Base-by-base conservation (phyloP, 306 rosid genomes). In the Cicer yamashitae region DNA sequence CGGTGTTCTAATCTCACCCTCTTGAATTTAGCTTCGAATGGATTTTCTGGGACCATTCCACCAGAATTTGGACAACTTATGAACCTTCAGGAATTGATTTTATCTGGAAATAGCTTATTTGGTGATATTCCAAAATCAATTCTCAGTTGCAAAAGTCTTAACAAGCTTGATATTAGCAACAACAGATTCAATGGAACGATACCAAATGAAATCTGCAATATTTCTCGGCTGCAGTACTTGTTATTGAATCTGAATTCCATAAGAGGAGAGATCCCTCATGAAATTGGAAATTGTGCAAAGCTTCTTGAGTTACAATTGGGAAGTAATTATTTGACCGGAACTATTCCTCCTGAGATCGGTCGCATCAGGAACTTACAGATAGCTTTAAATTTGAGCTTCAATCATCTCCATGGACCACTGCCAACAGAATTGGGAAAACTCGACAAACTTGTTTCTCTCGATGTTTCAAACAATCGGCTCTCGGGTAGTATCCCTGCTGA, bases 321-420 rank as follows among this genome's bases (percentile, higher is more conserved):
- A 8, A 88, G 93, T 75, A 96, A 96, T 83, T 87, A 88, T 71
- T 86, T 96, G 78, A 92, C 92, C 34, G 99, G 99, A 50, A 57
- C 66, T 81, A 78, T 85, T 59, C 88, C 85, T 65, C 66, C 87
- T 30, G 84, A 84, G 77, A 90, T 96, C 64, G 97, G 99, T 73
- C 99, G 44, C 66, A 96, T 96, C 52, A 96, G 93, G 82, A 96
- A 96, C 85, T 87, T 96, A 73, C 99, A 96, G 90, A 96, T 96
- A 73, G 96, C 98, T 50, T 81, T 96, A 57, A 96, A 96, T 78
- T 75, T 96, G 86, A 96, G 99, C 87, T 96, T 88, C 83, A 96
- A 96, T 63, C 98, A 88, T 88, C 90, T 96, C 43, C 89, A 80
- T 50, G 99, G 98, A 60, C 70, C 89, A 15, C 82, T 92, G 76